A percentile compares a stretch with the other conserved stretches of the same genome.
Conservation (phyloP, 805 yeast genomes). For the Grigorovia humatica region DNA sequence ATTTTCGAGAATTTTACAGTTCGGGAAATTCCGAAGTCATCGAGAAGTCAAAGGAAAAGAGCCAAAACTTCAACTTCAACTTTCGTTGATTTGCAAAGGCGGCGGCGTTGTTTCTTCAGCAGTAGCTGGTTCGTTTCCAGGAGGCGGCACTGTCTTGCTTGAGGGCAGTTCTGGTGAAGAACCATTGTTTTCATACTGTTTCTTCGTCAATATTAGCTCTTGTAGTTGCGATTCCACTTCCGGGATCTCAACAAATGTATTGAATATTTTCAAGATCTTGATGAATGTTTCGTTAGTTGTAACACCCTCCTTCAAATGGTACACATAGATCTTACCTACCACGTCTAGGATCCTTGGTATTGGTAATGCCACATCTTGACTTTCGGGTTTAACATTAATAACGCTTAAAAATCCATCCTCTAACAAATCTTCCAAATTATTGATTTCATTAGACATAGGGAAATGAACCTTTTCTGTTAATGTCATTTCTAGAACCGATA, state of each 20-base stretch:
- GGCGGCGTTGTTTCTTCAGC: neutral
- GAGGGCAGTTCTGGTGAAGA: neutral
- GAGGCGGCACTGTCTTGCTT: neutral
- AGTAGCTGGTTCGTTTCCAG: neutral
- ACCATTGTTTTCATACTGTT: constrained; percentile 17
- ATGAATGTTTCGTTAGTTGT: constrained; percentile 32
- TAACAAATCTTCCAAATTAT: constrained; percentile 47
- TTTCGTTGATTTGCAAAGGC: neutral
- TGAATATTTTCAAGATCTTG: constrained; percentile 30
- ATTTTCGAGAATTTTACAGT: neutral
- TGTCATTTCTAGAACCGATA: constrained; percentile 45
- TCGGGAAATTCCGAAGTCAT: neutral
- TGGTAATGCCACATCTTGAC: constrained; percentile 33
- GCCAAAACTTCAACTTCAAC: neutral
- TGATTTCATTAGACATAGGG: constrained; percentile 27
- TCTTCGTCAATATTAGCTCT: constrained; percentile 30
- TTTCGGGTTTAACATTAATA: constrained; percentile 8
- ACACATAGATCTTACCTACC: constrained; percentile 54
- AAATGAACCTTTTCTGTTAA: constrained; percentile 28
- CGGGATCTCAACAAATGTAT: constrained; percentile 31
- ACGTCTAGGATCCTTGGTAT: constrained; percentile 58
- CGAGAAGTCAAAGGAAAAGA: neutral
- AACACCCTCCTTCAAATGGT: constrained; percentile 31
- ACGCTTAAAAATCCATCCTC: constrained; percentile 66
- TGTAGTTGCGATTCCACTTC: constrained; percentile 32